Percentiles rank a stretch among this genome's conserved stretches.
Conservation (phyloP, 352 stramenopile genomes). For the Pythium sukuiense region DNA sequence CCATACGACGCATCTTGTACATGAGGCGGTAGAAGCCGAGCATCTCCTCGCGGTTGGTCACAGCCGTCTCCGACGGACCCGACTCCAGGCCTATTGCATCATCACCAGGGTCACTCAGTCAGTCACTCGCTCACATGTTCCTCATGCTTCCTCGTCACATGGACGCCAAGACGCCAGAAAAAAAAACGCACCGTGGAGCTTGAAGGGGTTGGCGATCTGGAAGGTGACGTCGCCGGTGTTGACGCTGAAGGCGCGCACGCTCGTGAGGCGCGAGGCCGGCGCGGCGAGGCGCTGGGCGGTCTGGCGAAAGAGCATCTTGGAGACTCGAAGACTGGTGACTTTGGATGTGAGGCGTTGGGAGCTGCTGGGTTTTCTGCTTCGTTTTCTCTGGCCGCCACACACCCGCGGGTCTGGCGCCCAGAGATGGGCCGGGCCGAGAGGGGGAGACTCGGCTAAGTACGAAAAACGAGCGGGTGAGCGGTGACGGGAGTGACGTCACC, state of each 20-base stretch:
- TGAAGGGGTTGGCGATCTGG: constrained; percentile 66
- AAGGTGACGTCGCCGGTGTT: constrained; percentile 66
- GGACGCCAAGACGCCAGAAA: constrained; percentile 1
- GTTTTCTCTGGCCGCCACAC: constrained; percentile 33
- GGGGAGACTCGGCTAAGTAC: constrained; percentile 11
- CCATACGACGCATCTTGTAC: constrained; percentile 99
- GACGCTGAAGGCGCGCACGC: constrained; percentile 61
- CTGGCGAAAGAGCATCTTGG: constrained; percentile 63
- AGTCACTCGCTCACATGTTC: not conserved
- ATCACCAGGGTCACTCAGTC: not conserved
- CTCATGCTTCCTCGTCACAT: not conserved
- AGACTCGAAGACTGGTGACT: not conserved
- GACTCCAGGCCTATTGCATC: constrained; percentile 57
- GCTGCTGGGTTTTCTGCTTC: constrained; percentile 43
- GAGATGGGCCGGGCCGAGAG: constrained; percentile 17
- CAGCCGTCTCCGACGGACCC: constrained; percentile 54
- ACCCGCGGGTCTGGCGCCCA: not conserved
- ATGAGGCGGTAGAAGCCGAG: constrained; percentile 97
- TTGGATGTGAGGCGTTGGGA: constrained; percentile 26
- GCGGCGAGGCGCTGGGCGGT: constrained; percentile 38
- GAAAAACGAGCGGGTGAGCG: constrained; percentile 5
- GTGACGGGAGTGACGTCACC: constrained; percentile 16
- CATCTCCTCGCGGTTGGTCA: constrained; percentile 96
- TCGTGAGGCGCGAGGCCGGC: constrained; percentile 33
- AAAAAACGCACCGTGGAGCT: constrained; percentile 70